Evolutionary conservation across 179 eudicot species (phyloP), one percentile per base, ranked within the genome.

Genomic region (Heliamphora pulchella): DNA sequence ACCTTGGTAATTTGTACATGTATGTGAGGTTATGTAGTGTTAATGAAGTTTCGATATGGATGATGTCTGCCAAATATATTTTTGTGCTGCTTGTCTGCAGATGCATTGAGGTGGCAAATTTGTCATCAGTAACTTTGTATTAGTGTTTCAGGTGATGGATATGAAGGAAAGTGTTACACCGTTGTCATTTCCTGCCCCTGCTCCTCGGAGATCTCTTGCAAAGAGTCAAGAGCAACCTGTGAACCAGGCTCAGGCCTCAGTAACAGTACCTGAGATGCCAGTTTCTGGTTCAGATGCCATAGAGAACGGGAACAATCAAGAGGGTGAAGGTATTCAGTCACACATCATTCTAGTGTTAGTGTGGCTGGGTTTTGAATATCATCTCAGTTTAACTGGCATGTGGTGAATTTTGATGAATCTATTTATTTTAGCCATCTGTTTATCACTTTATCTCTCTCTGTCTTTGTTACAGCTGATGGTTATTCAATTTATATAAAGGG

Each of bases 401-500:
- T 58, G 10, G 53, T 5, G 14, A 13, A 57, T 74, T 7, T 39
- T 3, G 50, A 72, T 72, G 76, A 74, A 39, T 54, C 20, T 74
- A 61, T 74, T 39, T 55, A 41, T 61, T 55, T 44, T 31, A 13
- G 50, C 39, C 67, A 75, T 58, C 2, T 77, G 59, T 75, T 59
- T 55, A 63, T 31, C 31, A 22, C 59, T 73, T 59, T 55, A 63
- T n/a, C n/a, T 41, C 59, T 73, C 46, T 66, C 14, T 76, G 18
- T 57, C 4, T n/a, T 70, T 78, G 61, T 67, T 17, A 74, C 90
- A 96, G 98, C 90, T 83, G 96, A 91, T 48, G 90, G 96, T 54
- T 83, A 83, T 81, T 94, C 98, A 46, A 87, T 94, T 69, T 96
- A 90, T 74, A 80, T 91, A 31, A 94, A 75, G 86, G 93, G 93